Conservation (phyloP, 768 basidiomycete species). For the Baorangia bicolor region DNA sequence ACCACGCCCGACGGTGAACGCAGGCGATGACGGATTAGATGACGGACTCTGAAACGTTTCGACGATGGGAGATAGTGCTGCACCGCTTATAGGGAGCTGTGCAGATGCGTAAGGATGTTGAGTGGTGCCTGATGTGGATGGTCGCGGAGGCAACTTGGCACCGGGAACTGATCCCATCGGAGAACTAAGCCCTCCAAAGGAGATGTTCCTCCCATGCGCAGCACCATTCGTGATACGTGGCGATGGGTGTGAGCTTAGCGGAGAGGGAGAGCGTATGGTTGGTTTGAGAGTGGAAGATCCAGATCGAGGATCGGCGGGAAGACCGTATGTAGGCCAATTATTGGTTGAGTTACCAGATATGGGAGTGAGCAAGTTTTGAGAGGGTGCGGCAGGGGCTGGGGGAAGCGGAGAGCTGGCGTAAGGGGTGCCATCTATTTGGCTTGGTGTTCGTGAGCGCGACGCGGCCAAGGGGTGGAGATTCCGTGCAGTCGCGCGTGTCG, state of each 20-base stretch:
- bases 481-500: conserved; percentile 32
- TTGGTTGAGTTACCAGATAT: conserved; percentile 27
- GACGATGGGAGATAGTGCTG: conserved; percentile 69
- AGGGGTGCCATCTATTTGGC: conserved; percentile 50
- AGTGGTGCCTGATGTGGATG: conserved; percentile 42
- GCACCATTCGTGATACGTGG: conserved; percentile 43
- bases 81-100: conserved; percentile 40
- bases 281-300: conserved; percentile 43
- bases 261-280: conserved; percentile 39
- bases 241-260: conserved; percentile 23
- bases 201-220: conserved; percentile 54
- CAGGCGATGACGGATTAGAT: conserved; percentile 47
- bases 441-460: conserved; percentile 48
- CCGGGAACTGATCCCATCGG: conserved; percentile 35
- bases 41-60: conserved; percentile 49
- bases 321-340: conserved; percentile 48
- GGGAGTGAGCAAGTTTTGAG: conserved; percentile 45
- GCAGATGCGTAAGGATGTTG: conserved; percentile 62
- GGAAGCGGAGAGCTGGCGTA: conserved; percentile 46
- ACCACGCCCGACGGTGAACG: conserved; percentile 59
- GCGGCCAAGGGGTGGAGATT: conserved; percentile 39
- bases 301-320: conserved; percentile 63
- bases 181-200: conserved; percentile 44
- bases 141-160: conserved; percentile 44
- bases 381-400: conserved; percentile 32